Evolutionary conservation across 2,329 filamentous ascomycete species (phyloP).

Genomic region (Geosmithia putterillii): DNA sequence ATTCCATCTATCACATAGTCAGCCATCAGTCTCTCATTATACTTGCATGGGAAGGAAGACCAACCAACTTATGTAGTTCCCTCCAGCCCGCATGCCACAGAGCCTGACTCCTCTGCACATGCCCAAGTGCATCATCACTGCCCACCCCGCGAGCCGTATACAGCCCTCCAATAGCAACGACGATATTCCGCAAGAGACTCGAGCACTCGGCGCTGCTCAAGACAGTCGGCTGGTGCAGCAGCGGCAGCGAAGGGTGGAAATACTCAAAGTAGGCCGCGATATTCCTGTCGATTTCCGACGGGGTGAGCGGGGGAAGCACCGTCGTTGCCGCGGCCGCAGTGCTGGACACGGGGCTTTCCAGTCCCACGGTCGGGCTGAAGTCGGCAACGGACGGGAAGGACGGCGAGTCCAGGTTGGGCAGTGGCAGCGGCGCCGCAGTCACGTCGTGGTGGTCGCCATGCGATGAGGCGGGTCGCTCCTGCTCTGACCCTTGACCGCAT

Average conservation of each 20-base stretch:
- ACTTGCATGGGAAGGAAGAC: background rate
- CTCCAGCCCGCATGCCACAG: constrained; percentile 8
- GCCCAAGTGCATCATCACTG: constrained; percentile 3
- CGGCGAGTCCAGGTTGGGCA: background rate
- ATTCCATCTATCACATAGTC: constrained; percentile 7
- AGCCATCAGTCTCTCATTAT: too few species aligned
- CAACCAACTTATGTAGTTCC: constrained; percentile 5
- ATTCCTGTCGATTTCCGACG: background rate
- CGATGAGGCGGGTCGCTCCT: background rate
- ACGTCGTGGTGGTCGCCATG: background rate
- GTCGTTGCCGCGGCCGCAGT: background rate
- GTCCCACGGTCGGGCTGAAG: background rate
- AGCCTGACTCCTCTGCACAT: constrained; percentile 5
- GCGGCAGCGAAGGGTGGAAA: constrained; percentile 10
- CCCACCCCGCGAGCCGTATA: constrained; percentile 6
- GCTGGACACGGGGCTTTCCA: background rate
- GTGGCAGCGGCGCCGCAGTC: background rate
- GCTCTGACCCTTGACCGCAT: background rate
- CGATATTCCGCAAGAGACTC: constrained; percentile 4
- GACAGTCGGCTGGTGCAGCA: constrained; percentile 9
- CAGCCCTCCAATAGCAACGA: constrained; percentile 8
- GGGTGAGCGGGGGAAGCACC: background rate
- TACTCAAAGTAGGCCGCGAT: constrained; percentile 9
- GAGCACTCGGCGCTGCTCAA: constrained; percentile 3
- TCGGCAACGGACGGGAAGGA: background rate